Evolutionary conservation across 768 basidiomycete genomes (phyloP).

Genomic region (Trametopsis cervina): DNA sequence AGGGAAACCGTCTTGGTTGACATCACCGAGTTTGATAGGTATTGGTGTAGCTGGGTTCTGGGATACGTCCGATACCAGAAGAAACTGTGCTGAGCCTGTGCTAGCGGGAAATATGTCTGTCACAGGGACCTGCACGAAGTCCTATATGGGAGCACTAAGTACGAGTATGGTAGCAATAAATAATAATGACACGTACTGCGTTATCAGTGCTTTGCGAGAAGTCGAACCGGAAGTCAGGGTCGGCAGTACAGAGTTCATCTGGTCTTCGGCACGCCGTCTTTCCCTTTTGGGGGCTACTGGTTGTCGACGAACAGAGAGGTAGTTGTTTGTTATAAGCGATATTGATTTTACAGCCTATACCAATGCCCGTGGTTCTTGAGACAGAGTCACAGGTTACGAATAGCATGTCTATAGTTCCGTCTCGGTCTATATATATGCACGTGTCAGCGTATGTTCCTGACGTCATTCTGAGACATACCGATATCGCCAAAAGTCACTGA

Average conservation of each 20-base stretch:
- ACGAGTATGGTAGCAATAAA: not conserved
- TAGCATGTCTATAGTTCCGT: conserved; percentile 94
- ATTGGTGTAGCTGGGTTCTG: conserved; percentile 65
- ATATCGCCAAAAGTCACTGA: conserved; percentile 87
- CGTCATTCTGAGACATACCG: conserved; percentile 38
- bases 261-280: conserved; percentile 64
- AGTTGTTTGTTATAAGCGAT: conserved; percentile 93
- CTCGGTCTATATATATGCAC: conserved; percentile 54
- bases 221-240: conserved; percentile 76
- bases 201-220: conserved; percentile 44
- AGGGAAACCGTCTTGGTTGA: conserved; percentile 90
- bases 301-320: conserved; percentile 61
- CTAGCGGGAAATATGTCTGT: conserved; percentile 45
- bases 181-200: conserved; percentile 32
- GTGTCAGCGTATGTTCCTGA: not conserved
- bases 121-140: conserved; percentile 61
- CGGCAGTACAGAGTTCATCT: conserved; percentile 74
- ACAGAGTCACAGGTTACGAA: conserved; percentile 78
- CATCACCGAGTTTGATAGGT: conserved; percentile 80
- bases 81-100: conserved; percentile 32
- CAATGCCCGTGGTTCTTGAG: conserved; percentile 63
- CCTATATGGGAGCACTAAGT: conserved; percentile 32
- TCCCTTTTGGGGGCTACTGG: conserved; percentile 42
- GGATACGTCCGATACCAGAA: conserved; percentile 67
- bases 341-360: conserved; percentile 74